Evolutionary conservation across 2,329 filamentous ascomycete species (phyloP).

Genomic region (Aspergillus glaucus): DNA sequence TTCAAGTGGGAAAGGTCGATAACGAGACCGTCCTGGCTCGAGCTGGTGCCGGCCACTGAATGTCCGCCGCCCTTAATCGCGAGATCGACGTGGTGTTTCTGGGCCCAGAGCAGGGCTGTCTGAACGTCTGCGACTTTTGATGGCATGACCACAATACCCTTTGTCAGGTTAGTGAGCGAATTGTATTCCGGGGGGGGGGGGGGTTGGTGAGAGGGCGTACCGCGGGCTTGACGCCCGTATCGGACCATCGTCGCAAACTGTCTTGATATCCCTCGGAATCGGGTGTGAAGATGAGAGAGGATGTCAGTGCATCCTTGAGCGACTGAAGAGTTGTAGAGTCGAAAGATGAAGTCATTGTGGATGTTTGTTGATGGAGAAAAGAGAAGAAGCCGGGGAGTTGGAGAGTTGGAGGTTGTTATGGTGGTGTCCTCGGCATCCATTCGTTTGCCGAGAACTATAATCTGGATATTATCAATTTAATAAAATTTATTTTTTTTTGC

Average conservation of each 20-base stretch:
- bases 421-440: too few species aligned
- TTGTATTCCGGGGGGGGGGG: too few species aligned
- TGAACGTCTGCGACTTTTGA: constrained; percentile 37
- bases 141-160: constrained; percentile 44
- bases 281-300: constrained; percentile 15
- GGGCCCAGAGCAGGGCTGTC: constrained; percentile 42
- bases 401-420: background rate
- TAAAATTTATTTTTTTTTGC: too few species aligned
- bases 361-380: background rate
- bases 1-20: constrained; percentile 52
- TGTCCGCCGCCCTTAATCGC: constrained; percentile 33
- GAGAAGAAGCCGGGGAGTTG: background rate
- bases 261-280: constrained; percentile 17
- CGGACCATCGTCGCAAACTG: constrained; percentile 24
- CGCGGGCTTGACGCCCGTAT: constrained; percentile 24
- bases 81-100: constrained; percentile 22
- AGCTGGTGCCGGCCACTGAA: constrained; percentile 50
- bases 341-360: background rate
- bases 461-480: too few species aligned
- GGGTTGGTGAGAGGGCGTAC: constrained; percentile 10
- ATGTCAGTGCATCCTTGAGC: constrained; percentile 7
- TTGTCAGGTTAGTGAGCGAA: background rate
- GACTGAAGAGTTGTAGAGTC: constrained; percentile 3
- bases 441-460: too few species aligned
- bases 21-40: constrained; percentile 50